These are phyloP conservation scores for Parastagonospora avenae DNA, from an alignment of 2,329 filamentous ascomycete species.

Conservation along the genomic window DNA sequence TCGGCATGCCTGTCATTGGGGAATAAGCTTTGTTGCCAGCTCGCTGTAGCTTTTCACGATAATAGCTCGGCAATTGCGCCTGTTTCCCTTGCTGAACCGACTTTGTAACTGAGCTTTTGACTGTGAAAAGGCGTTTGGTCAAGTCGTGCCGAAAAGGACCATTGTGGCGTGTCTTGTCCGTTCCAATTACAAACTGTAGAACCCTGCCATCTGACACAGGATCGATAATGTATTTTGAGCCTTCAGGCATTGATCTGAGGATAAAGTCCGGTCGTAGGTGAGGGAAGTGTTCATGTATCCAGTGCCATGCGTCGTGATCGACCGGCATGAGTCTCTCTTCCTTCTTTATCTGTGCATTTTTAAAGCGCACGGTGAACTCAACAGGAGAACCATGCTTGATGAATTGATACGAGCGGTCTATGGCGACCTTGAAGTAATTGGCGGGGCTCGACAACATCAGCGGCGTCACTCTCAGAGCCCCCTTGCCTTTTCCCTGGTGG, in stretches of 20 bases:
- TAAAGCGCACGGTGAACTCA: conserved; percentile 25
- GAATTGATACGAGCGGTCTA: conserved; percentile 34
- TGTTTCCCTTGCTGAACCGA: conserved; percentile 12
- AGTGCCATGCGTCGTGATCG: conserved; percentile 15
- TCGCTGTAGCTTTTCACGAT: conserved; percentile 8
- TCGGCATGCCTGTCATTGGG: conserved; percentile 1
- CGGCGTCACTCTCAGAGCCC: conserved; percentile 23
- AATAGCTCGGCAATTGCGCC: conserved; percentile 12
- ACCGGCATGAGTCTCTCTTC: conserved; percentile 1
- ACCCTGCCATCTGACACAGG: conserved; percentile 29
- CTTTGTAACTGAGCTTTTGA: conserved; percentile 16
- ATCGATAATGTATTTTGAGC: conserved; percentile 20
- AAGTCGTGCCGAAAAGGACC: background rate
- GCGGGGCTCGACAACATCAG: conserved; percentile 18
- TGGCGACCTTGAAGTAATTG: conserved; percentile 5
- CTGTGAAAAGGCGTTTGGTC: background rate
- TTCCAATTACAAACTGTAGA: conserved; percentile 31
- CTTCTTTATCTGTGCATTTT: conserved; percentile 2
- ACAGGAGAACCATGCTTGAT: conserved; percentile 25
- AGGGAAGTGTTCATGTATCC: conserved; percentile 32
- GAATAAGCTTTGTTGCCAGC: conserved; percentile 6
- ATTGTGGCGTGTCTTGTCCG: too few species aligned
- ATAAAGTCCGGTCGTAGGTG: conserved; percentile 41
- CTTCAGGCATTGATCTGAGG: conserved; percentile 33
- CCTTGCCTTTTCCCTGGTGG: conserved; percentile 8